Evolutionary conservation across 192 early-diverging fungal genomes (phyloP).

Genomic region (Backusella parvicylindrica): DNA sequence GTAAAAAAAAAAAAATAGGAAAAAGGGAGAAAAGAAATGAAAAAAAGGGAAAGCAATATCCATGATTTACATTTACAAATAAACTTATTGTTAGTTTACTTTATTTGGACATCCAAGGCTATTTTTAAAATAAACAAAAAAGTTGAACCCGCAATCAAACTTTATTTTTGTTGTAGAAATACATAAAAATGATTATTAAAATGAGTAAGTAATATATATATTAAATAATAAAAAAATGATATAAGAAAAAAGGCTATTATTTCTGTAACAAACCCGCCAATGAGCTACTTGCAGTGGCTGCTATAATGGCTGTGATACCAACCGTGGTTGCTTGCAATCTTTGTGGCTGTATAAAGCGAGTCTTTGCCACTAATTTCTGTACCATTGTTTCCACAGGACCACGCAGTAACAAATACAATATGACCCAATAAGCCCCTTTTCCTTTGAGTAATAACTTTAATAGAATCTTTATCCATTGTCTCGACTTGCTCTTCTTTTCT

Average conservation of each 20-base stretch:
- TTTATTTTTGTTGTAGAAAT: neutral
- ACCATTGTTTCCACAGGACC: constrained; percentile 27
- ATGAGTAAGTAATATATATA: neutral
- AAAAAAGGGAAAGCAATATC: too few species aligned
- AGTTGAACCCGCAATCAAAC: neutral
- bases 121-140: neutral
- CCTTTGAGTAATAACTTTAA: neutral
- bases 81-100: neutral
- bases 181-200: constrained; percentile 1
- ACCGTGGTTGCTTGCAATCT: constrained; percentile 14
- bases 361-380: neutral
- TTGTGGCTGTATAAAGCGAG: neutral
- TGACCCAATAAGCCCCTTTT: constrained; percentile 24
- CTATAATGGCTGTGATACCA: constrained; percentile 20
- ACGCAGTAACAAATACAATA: constrained; percentile 28
- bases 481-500: neutral
- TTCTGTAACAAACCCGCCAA: neutral
- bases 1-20: neutral
- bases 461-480: neutral
- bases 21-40: too few species aligned
- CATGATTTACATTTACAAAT: too few species aligned
- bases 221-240: too few species aligned
- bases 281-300: neutral
- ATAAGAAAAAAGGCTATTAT: neutral
- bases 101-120: neutral